Evolutionary conservation across 78 protist species (phyloP), one percentile per base, ranked within the genome.

Genomic region (Creolimax fragrantissima): DNA sequence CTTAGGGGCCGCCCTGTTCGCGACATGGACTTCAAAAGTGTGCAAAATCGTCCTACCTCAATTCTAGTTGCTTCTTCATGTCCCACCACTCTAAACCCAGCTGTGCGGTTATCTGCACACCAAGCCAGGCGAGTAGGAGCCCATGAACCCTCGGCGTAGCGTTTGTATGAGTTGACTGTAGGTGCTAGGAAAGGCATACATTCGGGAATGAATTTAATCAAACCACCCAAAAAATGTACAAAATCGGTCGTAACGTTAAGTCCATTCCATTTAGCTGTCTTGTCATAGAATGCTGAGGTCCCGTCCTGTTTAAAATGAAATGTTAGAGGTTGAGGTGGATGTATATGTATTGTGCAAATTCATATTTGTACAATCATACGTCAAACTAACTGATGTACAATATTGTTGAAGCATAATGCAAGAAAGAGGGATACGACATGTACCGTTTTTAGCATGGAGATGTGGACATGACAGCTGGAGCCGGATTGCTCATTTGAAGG

Each of bases 61-160:
- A 91, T 74, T 5, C 93, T 41, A 35, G 84, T 35, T 11, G 89
- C 45, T 17, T 89, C 35, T 6, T 89, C 93, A 35, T 42, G 41
- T n/a, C 93, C 93, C 11, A 91, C 93, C 11, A 91, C 43, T 24
- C 93, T 86, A 41, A 91, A 91, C 35, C 93, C 93, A 6, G 93
- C 93, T 11, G 93, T 84, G 86, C 93, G 89, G 74, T 91, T 91
- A 42, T 91, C 93, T 0, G 7, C 7, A 36, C 89, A 84, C 93
- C 93, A 91, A 2, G 93, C 93, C 5, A 91, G 74, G 1, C 91
- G 24, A 42, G 93, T 91, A 5, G 93, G 93, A 5, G 93, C 93
- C 93, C 93, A 91, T 36, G 89, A 81, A 7, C 41, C 44, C 7
- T 41, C 43, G 74, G 42, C 35, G 39, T 39, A 91, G 7, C 93